phyloP scores from a whole-genome alignment of 2,329 filamentous ascomycete genomes.

The Domatiomyces catenatus region DNA sequence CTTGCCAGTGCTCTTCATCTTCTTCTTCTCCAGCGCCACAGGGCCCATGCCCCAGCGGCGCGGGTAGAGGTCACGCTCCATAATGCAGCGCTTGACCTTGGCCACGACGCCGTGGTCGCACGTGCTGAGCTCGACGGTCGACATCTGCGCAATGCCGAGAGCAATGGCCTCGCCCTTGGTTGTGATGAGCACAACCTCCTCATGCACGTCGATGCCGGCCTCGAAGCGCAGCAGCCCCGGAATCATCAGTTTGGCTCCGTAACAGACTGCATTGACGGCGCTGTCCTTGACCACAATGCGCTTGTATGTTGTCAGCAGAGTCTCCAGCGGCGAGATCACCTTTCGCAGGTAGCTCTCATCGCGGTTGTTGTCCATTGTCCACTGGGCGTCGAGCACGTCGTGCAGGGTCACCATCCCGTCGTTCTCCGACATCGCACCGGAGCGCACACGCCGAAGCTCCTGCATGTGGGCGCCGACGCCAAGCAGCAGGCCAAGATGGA shows the following conservation, averaged over 20 bases:
- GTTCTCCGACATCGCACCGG: conserved; percentile 86
- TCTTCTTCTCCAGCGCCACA: conserved; percentile 94
- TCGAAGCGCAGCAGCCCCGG: conserved; percentile 89
- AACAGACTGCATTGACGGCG: conserved; percentile 92
- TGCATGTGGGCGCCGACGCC: conserved; percentile 96
- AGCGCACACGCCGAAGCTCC: conserved; percentile 84
- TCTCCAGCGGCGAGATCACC: conserved; percentile 87
- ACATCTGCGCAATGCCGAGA: conserved; percentile 93
- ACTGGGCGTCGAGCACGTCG: conserved; percentile 90
- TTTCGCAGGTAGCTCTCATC: conserved; percentile 84
- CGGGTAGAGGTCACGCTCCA: conserved; percentile 97
- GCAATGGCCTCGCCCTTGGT: conserved; percentile 98
- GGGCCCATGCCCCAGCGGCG: conserved; percentile 92
- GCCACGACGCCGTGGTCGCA: conserved; percentile 97
- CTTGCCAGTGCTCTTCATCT: conserved; percentile 95
- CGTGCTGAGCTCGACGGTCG: conserved; percentile 86
- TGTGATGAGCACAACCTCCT: conserved; percentile 95
- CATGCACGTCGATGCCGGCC: conserved; percentile 77
- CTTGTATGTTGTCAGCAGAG: conserved; percentile 83
- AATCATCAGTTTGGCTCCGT: conserved; percentile 98
- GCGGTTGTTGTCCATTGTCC: conserved; percentile 85
- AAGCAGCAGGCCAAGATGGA: conserved; percentile 64
- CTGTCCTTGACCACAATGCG: conserved; percentile 94
- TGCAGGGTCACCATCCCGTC: conserved; percentile 84
- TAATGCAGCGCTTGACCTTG: conserved; percentile 98